A percentile compares a stretch with the other conserved stretches of the same genome.
These are phyloP conservation scores for Solanum aculeatissimum DNA, from an alignment of 305 asterid genomes.

Conservation along the genomic window DNA sequence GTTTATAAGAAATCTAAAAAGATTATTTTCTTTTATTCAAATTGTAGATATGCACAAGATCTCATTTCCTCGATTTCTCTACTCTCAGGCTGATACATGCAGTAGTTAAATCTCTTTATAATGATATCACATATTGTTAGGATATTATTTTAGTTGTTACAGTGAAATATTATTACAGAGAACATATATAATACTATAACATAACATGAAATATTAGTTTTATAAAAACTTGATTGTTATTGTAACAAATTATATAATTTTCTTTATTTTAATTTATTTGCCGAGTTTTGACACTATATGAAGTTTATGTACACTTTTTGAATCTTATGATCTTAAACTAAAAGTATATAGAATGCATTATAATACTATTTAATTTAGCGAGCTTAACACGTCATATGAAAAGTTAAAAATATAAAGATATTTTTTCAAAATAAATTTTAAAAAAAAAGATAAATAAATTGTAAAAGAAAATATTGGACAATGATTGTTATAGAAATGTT, in stretches of 20 bases:
- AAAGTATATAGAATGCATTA: background rate
- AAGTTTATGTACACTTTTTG: background rate
- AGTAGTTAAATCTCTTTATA: background rate
- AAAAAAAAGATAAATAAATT: too few species aligned
- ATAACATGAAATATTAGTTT: background rate
- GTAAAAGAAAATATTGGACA: too few species aligned
- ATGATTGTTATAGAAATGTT: too few species aligned
- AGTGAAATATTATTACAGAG: background rate
- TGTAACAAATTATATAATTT: background rate
- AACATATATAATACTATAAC: background rate
- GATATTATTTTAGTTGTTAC: background rate
- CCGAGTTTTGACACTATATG: fast-evolving
- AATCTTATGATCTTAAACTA: background rate
- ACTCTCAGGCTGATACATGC: too few species aligned
- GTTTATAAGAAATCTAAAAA: background rate
- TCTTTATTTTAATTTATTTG: background rate
- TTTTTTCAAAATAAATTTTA: too few species aligned
- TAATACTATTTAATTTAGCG: background rate
- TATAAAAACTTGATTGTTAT: background rate
- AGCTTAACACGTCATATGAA: background rate
- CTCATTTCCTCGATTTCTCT: background rate
- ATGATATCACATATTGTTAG: background rate
- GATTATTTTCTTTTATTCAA: background rate
- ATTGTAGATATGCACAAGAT: background rate
- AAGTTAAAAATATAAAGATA: too few species aligned